Evolutionary conservation across 768 basidiomycete species (phyloP).

Genomic region (Trametes coccinea): DNA sequence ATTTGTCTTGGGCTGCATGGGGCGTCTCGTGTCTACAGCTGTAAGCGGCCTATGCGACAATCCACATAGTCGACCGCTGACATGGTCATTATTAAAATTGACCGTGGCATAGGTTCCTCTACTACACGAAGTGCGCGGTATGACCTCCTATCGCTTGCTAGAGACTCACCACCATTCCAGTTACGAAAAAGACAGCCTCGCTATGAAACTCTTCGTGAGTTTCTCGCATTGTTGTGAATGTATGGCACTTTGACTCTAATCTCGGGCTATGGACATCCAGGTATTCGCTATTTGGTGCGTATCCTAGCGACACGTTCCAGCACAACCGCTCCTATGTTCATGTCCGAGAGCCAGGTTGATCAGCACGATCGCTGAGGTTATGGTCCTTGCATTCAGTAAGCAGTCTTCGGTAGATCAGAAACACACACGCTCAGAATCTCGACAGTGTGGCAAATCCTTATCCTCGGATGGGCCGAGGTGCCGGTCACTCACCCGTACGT

Average conservation of each 20-base stretch:
- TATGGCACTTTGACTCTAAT: neutral
- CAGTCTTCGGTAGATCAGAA: too few species aligned
- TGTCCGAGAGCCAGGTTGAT: neutral
- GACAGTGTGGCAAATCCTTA: constrained; percentile 1
- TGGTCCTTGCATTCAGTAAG: neutral
- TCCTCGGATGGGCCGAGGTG: neutral
- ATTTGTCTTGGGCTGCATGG: neutral
- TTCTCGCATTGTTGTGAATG: too few species aligned
- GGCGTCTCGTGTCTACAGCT: neutral
- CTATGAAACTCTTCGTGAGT: neutral
- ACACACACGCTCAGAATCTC: too few species aligned
- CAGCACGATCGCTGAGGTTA: neutral
- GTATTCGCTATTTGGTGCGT: too few species aligned
- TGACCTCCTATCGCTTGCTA: neutral
- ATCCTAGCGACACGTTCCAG: too few species aligned
- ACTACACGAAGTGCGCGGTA: neutral
- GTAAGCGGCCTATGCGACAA: neutral
- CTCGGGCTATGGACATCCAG: too few species aligned
- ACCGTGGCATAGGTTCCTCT: neutral
- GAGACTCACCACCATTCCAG: neutral
- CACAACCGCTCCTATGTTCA: too few species aligned
- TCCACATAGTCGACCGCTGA: neutral
- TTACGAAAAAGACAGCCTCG: neutral
- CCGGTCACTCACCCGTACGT: neutral
- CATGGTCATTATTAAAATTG: too few species aligned